These are phyloP conservation scores for Ogataea nonfermentans DNA, from an alignment of 805 yeast genomes.

Conservation along the genomic window DNA sequence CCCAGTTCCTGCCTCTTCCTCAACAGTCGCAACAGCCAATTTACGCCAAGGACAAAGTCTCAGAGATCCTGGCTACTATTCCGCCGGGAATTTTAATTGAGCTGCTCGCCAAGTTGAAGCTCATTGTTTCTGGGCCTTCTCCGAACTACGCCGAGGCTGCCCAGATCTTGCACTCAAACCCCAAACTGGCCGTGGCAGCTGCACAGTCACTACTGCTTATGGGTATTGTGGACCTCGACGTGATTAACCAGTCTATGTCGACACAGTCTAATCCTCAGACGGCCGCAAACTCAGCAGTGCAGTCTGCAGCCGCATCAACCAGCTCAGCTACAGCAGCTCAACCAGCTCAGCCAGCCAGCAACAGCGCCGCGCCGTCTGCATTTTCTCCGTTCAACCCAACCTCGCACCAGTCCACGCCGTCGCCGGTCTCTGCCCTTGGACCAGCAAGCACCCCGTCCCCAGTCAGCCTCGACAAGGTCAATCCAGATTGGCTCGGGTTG, in stretches of 20 bases:
- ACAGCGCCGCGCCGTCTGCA: constrained; percentile 8
- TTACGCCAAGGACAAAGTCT: constrained; percentile 53
- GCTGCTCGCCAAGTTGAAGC: constrained; percentile 63
- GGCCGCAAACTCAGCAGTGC: neutral
- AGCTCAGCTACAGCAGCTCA: constrained; percentile 7
- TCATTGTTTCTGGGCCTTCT: constrained; percentile 49
- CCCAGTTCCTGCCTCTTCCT: constrained; percentile 54
- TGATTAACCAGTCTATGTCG: constrained; percentile 55
- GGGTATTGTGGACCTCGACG: constrained; percentile 72
- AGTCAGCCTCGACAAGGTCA: constrained; percentile 19
- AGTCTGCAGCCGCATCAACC: constrained; percentile 14
- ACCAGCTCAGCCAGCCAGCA: constrained; percentile 10
- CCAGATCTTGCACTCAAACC: constrained; percentile 51
- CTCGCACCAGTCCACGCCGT: constrained; percentile 20
- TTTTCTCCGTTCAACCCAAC: constrained; percentile 23
- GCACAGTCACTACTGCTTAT: constrained; percentile 72
- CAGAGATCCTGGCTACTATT: constrained; percentile 57
- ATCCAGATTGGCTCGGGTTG: constrained; percentile 47
- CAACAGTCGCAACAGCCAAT: constrained; percentile 31
- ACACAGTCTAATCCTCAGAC: constrained; percentile 12
- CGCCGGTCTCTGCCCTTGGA: constrained; percentile 19
- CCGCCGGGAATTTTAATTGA: constrained; percentile 74
- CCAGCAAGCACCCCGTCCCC: constrained; percentile 17
- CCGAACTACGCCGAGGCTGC: constrained; percentile 51
- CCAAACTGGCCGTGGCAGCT: constrained; percentile 60